A percentile compares a stretch with the other conserved stretches of the same genome.
These are phyloP conservation scores for Fonsecaea nubica DNA, from an alignment of 2,329 filamentous ascomycete genomes.

Conservation along the genomic window DNA sequence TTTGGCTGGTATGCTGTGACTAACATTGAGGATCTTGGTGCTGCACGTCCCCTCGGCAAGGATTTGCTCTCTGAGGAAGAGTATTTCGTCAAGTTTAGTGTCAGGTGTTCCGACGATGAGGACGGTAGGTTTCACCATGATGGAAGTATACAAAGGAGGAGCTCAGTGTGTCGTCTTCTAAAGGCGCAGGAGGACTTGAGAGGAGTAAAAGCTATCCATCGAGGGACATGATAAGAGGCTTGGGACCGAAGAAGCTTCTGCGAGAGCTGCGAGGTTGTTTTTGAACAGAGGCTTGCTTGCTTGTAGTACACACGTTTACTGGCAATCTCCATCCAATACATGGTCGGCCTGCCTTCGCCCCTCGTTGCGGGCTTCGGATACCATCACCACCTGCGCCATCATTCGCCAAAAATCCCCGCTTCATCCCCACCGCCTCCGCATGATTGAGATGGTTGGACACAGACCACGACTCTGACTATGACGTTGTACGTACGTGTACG, in stretches of 20 bases:
- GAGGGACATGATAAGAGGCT: slow-evolving; percentile 4
- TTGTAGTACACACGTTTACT: not conserved
- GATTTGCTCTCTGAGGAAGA: slow-evolving; percentile 61
- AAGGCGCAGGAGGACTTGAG: not conserved
- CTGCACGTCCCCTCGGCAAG: slow-evolving; percentile 41
- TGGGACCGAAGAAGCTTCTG: slow-evolving; percentile 1
- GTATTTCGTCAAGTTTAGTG: slow-evolving; percentile 67
- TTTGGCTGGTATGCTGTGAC: slow-evolving; percentile 49
- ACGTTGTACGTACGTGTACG: not conserved
- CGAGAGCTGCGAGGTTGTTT: not conserved
- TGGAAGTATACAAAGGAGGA: slow-evolving; percentile 6
- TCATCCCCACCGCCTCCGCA: slow-evolving; percentile 2
- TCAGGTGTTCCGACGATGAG: slow-evolving; percentile 69
- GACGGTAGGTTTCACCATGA: slow-evolving; percentile 50
- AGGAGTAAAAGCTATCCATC: not conserved
- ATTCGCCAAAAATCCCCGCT: slow-evolving; percentile 3
- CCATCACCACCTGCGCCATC: not conserved
- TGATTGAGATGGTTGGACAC: slow-evolving; percentile 2
- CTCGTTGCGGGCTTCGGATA: not conserved
- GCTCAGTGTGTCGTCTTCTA: not conserved
- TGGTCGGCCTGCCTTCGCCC: not conserved
- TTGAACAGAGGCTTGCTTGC: not conserved
- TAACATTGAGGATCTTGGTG: slow-evolving; percentile 63
- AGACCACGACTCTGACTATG: not conserved
- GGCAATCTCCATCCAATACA: not conserved